Percentiles rank a stretch among this genome's conserved stretches.
Evolutionary conservation across 768 basidiomycete genomes (phyloP).

Genomic region (Hemileccinum rubropunctum): DNA sequence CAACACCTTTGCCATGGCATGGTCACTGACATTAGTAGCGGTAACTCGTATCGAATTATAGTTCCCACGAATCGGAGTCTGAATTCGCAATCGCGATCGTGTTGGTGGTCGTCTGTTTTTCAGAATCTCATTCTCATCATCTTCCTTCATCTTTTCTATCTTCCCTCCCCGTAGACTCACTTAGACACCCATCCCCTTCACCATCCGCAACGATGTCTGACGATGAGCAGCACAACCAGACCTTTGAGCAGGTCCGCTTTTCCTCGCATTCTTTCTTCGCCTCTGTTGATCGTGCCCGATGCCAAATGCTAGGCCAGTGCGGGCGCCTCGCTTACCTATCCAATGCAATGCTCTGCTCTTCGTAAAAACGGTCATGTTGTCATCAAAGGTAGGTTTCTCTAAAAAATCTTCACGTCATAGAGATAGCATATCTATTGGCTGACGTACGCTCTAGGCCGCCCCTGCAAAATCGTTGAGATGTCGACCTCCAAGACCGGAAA

Average conservation of each 20-base stretch:
- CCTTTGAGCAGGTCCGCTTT: slow-evolving; percentile 71
- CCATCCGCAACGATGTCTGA: slow-evolving; percentile 67
- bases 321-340: slow-evolving; percentile 76
- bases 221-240: slow-evolving; percentile 90
- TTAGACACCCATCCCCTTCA: slow-evolving; percentile 14
- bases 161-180: slow-evolving; percentile 18
- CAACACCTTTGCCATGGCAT: no score
- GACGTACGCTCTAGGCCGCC: slow-evolving; percentile 52
- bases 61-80: slow-evolving; percentile 38
- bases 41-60: slow-evolving; percentile 16
- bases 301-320: slow-evolving; percentile 51
- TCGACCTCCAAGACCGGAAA: slow-evolving; percentile 99
- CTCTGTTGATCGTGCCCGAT: slow-evolving; percentile 17
- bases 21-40: not conserved
- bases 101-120: slow-evolving; percentile 7
- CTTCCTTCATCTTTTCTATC: slow-evolving; percentile 28
- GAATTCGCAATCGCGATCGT: slow-evolving; percentile 34
- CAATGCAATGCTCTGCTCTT: slow-evolving; percentile 96
- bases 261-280: slow-evolving; percentile 7
- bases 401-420: not conserved
- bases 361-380: slow-evolving; percentile 92
- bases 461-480: slow-evolving; percentile 99
- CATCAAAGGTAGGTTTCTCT: slow-evolving; percentile 67
- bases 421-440: slow-evolving; percentile 4
- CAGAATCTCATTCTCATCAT: slow-evolving; percentile 25